Conservation (phyloP, 441 rosid genomes). For the Adansonia rubrostipa region DNA sequence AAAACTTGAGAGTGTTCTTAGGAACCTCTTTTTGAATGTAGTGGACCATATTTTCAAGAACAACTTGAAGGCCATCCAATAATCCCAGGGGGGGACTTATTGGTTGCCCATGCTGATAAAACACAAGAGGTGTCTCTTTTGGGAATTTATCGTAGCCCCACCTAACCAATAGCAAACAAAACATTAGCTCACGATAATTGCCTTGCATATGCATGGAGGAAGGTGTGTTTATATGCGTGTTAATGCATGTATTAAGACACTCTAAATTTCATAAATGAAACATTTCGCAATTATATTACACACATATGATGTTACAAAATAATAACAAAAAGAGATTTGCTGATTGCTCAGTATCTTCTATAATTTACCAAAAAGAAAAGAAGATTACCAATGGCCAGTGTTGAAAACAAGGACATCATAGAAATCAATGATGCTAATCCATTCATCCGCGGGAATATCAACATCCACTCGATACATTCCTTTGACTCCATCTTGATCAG, state of each 20-base stretch:
- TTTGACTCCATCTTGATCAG: conserved; percentile 48
- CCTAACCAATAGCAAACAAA: conserved; percentile 45
- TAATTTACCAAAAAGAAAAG: not conserved
- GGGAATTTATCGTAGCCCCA: conserved; percentile 97
- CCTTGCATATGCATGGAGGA: not conserved
- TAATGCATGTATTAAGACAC: not conserved
- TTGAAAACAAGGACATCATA: conserved; percentile 85
- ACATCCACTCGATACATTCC: conserved; percentile 81
- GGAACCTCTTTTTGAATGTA: conserved; percentile 68
- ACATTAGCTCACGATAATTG: not conserved
- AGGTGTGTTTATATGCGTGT: not conserved
- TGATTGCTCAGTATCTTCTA: not conserved
- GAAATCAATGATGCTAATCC: conserved; percentile 66
- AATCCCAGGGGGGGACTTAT: conserved; percentile 74
- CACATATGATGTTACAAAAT: not conserved
- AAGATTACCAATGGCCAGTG: conserved; percentile 89
- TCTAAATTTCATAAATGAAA: not conserved
- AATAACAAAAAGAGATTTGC: not conserved
- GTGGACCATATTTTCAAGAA: conserved; percentile 71
- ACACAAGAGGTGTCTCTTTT: conserved; percentile 77
- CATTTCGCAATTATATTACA: not conserved
- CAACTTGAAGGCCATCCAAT: conserved; percentile 72
- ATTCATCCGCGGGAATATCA: conserved; percentile 84
- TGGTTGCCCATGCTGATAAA: conserved; percentile 67
- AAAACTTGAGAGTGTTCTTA: conserved; percentile 64